Conservation (phyloP, 306 rosid genomes). For the Luffa aegyptiaca region DNA sequence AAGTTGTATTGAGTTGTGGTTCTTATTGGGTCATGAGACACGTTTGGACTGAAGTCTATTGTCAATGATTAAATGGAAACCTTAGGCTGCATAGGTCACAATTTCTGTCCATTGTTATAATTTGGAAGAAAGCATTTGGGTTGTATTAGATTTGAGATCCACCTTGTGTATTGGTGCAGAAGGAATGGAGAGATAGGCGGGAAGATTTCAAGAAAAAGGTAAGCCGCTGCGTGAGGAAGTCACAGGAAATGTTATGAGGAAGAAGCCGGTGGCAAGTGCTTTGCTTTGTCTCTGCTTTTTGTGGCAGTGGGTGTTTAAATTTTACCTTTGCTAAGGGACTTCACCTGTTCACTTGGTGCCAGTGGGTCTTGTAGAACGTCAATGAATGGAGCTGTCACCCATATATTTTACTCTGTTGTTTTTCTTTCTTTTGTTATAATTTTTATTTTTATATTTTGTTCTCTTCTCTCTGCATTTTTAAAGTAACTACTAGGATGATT, state of each 20-base stretch:
- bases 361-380: conserved; percentile 3
- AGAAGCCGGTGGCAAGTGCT: not conserved
- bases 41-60: not conserved
- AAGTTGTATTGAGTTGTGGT: not conserved
- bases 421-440: not conserved
- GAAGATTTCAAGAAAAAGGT: conserved; percentile 96
- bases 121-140: not conserved
- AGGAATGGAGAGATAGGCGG: conserved; percentile 90
- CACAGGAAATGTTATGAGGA: conserved; percentile 59
- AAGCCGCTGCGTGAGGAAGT: conserved; percentile 86
- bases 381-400: conserved; percentile 9
- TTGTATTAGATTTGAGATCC: not conserved
- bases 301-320: conserved; percentile 9
- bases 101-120: not conserved
- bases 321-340: conserved; percentile 1
- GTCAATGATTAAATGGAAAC: too few species aligned
- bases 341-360: conserved; percentile 1
- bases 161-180: conserved; percentile 39
- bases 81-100: not conserved
- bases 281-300: not conserved
- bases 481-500: not conserved
- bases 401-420: not conserved
- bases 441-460: conserved; percentile 10
- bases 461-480: conserved; percentile 15
- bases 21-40: not conserved